Conservation (phyloP, 495 filamentous ascomycete species). For the Jackrogersella minutella region DNA sequence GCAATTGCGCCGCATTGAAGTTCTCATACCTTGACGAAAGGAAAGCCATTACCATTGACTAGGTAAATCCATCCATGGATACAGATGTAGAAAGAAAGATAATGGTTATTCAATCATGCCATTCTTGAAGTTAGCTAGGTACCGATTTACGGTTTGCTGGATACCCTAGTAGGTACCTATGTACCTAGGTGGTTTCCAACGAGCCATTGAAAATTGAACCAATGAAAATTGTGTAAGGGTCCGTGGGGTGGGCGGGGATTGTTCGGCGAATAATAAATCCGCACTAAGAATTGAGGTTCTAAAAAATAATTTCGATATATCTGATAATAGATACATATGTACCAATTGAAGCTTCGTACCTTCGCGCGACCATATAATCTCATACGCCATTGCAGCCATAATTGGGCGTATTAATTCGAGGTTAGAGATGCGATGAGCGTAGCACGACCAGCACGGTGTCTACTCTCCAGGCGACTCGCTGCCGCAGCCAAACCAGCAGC, state of each 20-base stretch:
- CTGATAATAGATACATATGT: slow-evolving; percentile 26
- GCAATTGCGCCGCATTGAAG: slow-evolving; percentile 1
- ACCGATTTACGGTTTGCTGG: background rate
- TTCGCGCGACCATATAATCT: slow-evolving; percentile 6
- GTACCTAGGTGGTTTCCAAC: no score
- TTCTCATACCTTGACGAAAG: background rate
- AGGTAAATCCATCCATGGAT: no score
- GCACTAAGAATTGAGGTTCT: slow-evolving; percentile 9
- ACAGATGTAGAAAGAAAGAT: background rate
- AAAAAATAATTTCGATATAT: slow-evolving; percentile 39
- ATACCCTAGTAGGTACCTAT: background rate
- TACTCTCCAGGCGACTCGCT: slow-evolving; percentile 44
- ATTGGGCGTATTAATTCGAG: slow-evolving; percentile 23
- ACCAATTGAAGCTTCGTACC: slow-evolving; percentile 37
- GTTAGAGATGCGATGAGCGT: slow-evolving; percentile 45
- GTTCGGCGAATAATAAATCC: slow-evolving; percentile 29
- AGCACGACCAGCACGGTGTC: slow-evolving; percentile 44
- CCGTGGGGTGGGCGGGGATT: background rate
- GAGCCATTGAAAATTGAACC: background rate
- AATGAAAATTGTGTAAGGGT: background rate
- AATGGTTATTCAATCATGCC: background rate
- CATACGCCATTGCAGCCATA: slow-evolving; percentile 25
- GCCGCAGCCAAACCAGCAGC: slow-evolving; percentile 33
- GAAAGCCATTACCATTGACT: background rate
- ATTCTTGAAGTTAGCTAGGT: background rate